phyloP scores from a whole-genome alignment of 345 rosid genomes.

The Microcos paniculata region DNA sequence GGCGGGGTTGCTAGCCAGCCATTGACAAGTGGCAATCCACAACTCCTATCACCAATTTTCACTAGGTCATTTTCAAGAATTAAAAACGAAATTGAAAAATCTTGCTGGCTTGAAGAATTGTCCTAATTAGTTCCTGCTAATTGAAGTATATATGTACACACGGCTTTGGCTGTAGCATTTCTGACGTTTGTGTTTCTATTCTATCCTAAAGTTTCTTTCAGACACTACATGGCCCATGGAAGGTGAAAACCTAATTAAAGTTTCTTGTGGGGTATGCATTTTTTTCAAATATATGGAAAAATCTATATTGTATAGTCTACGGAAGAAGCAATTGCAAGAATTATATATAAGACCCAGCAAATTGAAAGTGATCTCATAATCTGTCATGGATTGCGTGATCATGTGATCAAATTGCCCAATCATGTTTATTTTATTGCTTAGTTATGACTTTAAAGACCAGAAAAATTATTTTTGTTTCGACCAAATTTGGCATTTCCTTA shows the following conservation, averaged over 20 bases:
- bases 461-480: not conserved
- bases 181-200: not conserved
- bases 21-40: not conserved
- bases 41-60: not conserved
- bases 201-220: not conserved
- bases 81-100: not conserved
- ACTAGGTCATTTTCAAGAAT: not conserved
- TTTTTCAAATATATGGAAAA: not conserved
- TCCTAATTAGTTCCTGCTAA: not conserved
- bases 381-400: constrained; percentile 10
- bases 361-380: not conserved
- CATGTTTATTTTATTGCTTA: not conserved
- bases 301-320: not conserved
- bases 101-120: not conserved
- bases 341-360: not conserved
- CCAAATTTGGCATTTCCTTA: not conserved
- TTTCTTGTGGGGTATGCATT: not conserved
- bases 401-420: not conserved
- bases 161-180: not conserved
- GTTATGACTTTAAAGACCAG: not conserved
- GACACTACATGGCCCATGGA: not conserved
- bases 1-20: not conserved
- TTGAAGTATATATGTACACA: not conserved
- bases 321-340: not conserved
- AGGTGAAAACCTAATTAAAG: not conserved